A percentile compares a stretch with the other conserved stretches of the same genome.
Conservation (phyloP, 2,329 filamentous ascomycete genomes). For the Colletotrichum gigasporum region DNA sequence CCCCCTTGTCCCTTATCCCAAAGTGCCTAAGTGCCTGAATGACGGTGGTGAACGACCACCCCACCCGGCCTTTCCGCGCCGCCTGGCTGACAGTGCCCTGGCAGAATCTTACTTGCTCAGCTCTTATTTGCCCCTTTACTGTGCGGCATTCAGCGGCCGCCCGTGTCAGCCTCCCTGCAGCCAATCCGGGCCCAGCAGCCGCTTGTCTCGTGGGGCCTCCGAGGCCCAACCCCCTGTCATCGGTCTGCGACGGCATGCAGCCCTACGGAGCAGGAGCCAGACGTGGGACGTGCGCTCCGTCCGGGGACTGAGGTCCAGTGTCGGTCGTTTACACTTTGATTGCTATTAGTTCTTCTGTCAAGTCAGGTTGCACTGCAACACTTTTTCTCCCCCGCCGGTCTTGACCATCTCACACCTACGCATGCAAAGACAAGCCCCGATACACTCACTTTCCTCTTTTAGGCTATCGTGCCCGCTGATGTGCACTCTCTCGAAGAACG, state of each 20-base stretch:
- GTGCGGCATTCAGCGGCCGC: constrained; percentile 16
- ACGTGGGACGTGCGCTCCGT: constrained; percentile 17
- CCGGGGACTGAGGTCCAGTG: constrained; percentile 8
- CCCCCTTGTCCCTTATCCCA: neutral
- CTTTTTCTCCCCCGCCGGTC: neutral
- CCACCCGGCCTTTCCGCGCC: constrained; percentile 27
- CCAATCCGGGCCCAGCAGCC: constrained; percentile 20
- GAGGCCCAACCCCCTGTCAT: constrained; percentile 19
- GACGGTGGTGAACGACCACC: too few relatives aligned
- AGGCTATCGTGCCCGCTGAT: constrained; percentile 1
- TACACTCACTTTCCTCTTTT: constrained; percentile 16
- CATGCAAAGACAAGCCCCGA: constrained; percentile 1
- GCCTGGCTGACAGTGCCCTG: constrained; percentile 29
- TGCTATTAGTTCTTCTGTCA: neutral
- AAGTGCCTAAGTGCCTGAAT: constrained; percentile 4
- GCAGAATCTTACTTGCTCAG: constrained; percentile 15
- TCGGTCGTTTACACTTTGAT: constrained; percentile 15
- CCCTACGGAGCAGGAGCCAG: constrained; percentile 22
- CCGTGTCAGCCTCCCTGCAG: constrained; percentile 10
- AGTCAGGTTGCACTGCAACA: neutral
- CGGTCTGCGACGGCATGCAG: constrained; percentile 31
- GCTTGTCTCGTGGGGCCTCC: constrained; percentile 26
- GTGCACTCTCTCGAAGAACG: constrained; percentile 13
- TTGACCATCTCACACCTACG: neutral
- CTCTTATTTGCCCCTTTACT: constrained; percentile 32